These are phyloP conservation scores for Musa itinerans DNA, from an alignment of 176 grass and related monocot genomes.

Conservation along the genomic window DNA sequence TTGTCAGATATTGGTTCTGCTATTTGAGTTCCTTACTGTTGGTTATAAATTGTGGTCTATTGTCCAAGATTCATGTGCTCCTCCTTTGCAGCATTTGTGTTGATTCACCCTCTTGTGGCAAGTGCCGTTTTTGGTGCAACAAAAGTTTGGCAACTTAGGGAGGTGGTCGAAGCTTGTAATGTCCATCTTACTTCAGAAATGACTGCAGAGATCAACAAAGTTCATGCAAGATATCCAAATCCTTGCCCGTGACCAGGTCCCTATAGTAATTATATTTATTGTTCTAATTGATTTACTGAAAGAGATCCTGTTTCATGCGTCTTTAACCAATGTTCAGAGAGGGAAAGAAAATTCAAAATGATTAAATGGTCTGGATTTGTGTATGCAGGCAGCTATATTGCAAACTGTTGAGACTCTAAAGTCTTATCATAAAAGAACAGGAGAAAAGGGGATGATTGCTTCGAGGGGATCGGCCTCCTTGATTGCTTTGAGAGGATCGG, in stretches of 20 bases:
- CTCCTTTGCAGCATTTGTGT: constrained; percentile 37
- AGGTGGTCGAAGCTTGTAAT: constrained; percentile 42
- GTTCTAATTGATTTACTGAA: background rate
- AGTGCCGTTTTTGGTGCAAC: constrained; percentile 72
- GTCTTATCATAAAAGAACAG: too few species aligned
- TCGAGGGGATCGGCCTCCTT: too few species aligned
- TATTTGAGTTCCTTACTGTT: background rate
- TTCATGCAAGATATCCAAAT: constrained; percentile 55
- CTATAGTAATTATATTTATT: background rate
- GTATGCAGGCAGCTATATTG: background rate
- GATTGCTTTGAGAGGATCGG: too few species aligned
- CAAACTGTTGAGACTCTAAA: too few species aligned
- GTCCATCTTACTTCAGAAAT: constrained; percentile 39
- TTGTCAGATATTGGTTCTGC: background rate
- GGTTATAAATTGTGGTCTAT: background rate
- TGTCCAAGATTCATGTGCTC: constrained; percentile 4
- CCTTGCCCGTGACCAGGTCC: constrained; percentile 46
- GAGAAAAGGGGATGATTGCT: too few species aligned
- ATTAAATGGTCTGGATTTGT: background rate
- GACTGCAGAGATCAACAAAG: constrained; percentile 49
- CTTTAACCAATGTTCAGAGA: background rate
- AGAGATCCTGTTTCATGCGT: background rate
- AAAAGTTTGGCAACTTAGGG: constrained; percentile 58
- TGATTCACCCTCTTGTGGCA: constrained; percentile 63
- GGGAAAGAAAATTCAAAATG: background rate